Evolutionary conservation across 495 filamentous ascomycete species (phyloP), one percentile per base, ranked within the genome.

Genomic region (Penicillium nucicola): DNA sequence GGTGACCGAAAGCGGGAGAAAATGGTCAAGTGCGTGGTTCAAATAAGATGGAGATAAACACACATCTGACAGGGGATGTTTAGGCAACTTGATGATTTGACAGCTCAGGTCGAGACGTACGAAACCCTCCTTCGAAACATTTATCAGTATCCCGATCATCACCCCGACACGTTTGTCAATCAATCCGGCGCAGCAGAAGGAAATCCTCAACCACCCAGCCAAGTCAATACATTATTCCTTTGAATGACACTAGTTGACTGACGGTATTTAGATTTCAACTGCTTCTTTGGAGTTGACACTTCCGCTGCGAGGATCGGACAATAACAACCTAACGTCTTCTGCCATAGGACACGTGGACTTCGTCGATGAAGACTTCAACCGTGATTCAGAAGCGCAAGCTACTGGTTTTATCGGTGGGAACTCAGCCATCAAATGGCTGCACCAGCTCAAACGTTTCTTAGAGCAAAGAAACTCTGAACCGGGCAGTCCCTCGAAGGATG

Each of bases 331-430:
- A 28, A 5, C 25, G 1, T 6, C 25, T 28, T 28, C 1, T 8
- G 10, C 25, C 5, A 28, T 6, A 8, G 7, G 25, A 5, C 25
- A 72, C 14, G 30, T 79, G n/a, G 82, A 84, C 50, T 67, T 70
- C 25, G 71, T 78, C 34, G 66, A 76, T 32, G 77, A 84, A 58
- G 83, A 85, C 42, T 73, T 76, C 32, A 80, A 80, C 52, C 72
- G 68, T 9, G 75, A 68, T 51, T 69, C 76, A 41, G 66, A 63
- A 19, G 59, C 69, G 23, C 68, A 69, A 38, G 66, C 71, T 1
- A 78, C 76, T 33, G 83, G 83, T 0, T 84, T 78, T 55, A 61
- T 84, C 32, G 83, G 83, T 25, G 80, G 80, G 43, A 80, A 77
- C 39, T 85, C 81, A 3, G 80, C 81, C 35, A 66, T 83, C 13